Percentiles rank a stretch among this genome's conserved stretches.
phyloP scores from a whole-genome alignment of 495 filamentous ascomycete species.

The Daldinia vernicosa region DNA sequence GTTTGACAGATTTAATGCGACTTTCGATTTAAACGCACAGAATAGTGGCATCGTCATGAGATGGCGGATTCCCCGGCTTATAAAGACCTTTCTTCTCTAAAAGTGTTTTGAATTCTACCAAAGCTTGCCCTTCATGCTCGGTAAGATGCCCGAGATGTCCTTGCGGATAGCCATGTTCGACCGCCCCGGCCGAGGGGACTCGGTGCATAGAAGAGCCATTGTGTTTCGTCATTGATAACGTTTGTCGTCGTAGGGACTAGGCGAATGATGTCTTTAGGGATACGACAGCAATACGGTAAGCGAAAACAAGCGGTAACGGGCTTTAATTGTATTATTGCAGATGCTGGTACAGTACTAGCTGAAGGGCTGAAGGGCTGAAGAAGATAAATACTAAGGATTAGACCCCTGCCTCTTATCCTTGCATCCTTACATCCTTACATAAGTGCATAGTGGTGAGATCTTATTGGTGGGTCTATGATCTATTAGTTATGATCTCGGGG shows the following conservation, averaged over 20 bases:
- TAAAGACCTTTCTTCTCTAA: slow-evolving; percentile 73
- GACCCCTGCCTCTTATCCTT: slow-evolving; percentile 16
- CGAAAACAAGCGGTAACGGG: slow-evolving; percentile 13
- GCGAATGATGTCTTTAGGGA: neutral
- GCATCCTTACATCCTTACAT: slow-evolving; percentile 16
- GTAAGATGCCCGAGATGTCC: slow-evolving; percentile 81
- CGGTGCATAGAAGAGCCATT: slow-evolving; percentile 39
- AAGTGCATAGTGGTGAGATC: slow-evolving; percentile 17
- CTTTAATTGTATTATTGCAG: neutral
- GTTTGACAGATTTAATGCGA: slow-evolving; percentile 4
- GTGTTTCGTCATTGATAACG: slow-evolving; percentile 35
- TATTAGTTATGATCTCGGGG: slow-evolving; percentile 32
- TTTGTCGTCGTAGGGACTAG: slow-evolving; percentile 8
- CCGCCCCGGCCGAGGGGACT: slow-evolving; percentile 44
- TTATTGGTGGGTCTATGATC: slow-evolving; percentile 34
- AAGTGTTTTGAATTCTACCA: slow-evolving; percentile 73
- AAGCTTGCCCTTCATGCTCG: slow-evolving; percentile 68
- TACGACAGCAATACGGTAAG: neutral
- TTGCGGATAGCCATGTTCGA: slow-evolving; percentile 62
- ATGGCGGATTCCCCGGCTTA: slow-evolving; percentile 62
- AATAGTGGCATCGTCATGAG: slow-evolving; percentile 83
- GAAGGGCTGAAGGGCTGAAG: slow-evolving; percentile 24
- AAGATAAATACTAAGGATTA: slow-evolving; percentile 6
- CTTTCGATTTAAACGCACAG: slow-evolving; percentile 64
- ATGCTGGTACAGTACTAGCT: neutral